A percentile compares a stretch with the other conserved stretches of the same genome.
phyloP scores from a whole-genome alignment of 176 grass and related monocot species.

The bread wheat (Triticum aestivum) region DNA sequence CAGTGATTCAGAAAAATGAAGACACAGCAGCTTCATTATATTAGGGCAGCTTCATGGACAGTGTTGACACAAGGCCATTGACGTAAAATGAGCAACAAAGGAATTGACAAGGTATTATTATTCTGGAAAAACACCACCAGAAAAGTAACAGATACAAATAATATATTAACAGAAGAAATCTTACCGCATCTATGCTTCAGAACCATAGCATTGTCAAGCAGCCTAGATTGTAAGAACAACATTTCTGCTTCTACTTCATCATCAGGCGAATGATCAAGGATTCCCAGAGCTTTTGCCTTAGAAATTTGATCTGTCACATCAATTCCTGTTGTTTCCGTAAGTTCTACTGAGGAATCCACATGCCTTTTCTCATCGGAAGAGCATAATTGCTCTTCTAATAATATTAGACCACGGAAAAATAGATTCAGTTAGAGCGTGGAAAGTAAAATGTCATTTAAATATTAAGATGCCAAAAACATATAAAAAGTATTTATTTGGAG shows the following conservation, averaged over 20 bases:
- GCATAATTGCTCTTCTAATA: slow-evolving; percentile 26
- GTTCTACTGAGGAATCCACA: slow-evolving; percentile 17
- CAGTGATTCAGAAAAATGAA: slow-evolving; percentile 13
- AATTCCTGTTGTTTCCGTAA: slow-evolving; percentile 33
- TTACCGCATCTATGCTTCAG: slow-evolving; percentile 86
- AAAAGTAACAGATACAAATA: not conserved
- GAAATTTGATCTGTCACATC: slow-evolving; percentile 46
- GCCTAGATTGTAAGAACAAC: slow-evolving; percentile 82
- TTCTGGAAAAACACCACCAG: not conserved
- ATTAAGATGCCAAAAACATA: not conserved
- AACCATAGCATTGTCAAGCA: slow-evolving; percentile 70
- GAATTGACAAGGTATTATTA: slow-evolving; percentile 13
- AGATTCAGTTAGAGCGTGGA: slow-evolving; percentile 4
- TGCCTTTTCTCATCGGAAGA: slow-evolving; percentile 22
- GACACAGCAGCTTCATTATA: not conserved
- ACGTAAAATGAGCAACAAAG: not conserved
- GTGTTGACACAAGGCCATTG: slow-evolving; percentile 1
- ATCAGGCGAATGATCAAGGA: slow-evolving; percentile 77
- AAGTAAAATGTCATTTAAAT: slow-evolving; percentile 3
- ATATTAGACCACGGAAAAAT: slow-evolving; percentile 20
- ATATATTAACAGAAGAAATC: slow-evolving; percentile 4
- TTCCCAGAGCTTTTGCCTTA: slow-evolving; percentile 49
- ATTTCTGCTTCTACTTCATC: slow-evolving; percentile 97
- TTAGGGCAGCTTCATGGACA: not conserved
- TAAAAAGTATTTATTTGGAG: not conserved